Base-by-base conservation (phyloP, 2,329 filamentous ascomycete genomes). In the Gyromitra esculenta region DNA sequence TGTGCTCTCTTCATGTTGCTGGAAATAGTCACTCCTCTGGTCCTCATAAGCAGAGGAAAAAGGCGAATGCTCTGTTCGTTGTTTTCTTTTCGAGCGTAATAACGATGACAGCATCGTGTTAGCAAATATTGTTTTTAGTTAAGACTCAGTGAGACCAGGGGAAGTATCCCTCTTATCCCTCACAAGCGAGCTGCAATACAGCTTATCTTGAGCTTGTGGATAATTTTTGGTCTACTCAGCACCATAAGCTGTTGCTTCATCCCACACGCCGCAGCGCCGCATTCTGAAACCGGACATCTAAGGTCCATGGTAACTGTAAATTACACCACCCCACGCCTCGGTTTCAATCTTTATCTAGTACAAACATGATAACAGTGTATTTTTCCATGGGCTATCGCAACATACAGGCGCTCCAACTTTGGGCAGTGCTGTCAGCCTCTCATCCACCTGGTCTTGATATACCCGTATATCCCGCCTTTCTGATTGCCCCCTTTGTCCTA, bases 91-190 rank as follows among this genome's bases (percentile, higher is more conserved):
- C 35, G 82, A 82, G 59, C 82, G 81, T 56, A 84, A 80, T 60
- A 84, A 79, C 21, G 82, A 83, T 45, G 83, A 83, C n/a, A 84
- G 77, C 83, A 84, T 84, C 39, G 59, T 50, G 64, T n/a, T 57
- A 57, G 37, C 25, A 21, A 67, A 56, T 67, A 67, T 73, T 73
- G 37, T 39, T 37, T 31, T 39, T 59, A n/a, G 57, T 54, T 43
- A 72, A 8, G 43, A 65, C 13, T 41, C 35, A 65, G 59, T 13
- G 41, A 39, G 60, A 45, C 37, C 41, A 64, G 50, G 43, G 65
- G 52, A 57, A 48, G 52, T 35, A 59, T 18, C 18, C 41, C 62
- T 73, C 31, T 73, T 66, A 50, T 57, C 57, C 68, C 64, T 43
- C 45, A 41, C 41, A 7, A 7, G 21, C 37, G 48, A 48, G 41